A percentile compares a stretch with the other conserved stretches of the same genome.
These are phyloP conservation scores for Fraxinus baroniana DNA, from an alignment of 305 asterid genomes.

Conservation along the genomic window DNA sequence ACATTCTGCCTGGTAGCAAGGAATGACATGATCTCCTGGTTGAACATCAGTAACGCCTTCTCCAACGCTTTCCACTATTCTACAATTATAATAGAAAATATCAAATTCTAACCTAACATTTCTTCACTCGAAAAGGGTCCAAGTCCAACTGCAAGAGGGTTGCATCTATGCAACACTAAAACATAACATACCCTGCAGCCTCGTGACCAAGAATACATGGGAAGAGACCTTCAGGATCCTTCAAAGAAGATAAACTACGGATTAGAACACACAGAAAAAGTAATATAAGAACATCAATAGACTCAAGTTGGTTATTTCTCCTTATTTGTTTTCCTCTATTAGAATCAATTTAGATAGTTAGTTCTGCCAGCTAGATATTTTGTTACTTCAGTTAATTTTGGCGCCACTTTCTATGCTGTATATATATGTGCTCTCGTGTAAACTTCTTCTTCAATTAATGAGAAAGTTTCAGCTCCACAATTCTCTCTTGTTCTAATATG, in stretches of 20 bases:
- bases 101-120: background rate
- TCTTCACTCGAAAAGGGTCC: constrained; percentile 1
- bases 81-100: constrained; percentile 32
- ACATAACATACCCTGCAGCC: constrained; percentile 54
- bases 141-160: background rate
- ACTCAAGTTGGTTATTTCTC: background rate
- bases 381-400: no score
- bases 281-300: background rate
- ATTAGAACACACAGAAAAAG: background rate
- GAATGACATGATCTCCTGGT: constrained; percentile 96
- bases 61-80: constrained; percentile 96
- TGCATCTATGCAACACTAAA: background rate
- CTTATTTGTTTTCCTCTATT: background rate
- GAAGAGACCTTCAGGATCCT: constrained; percentile 65
- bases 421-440: no score
- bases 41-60: constrained; percentile 92
- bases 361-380: no score
- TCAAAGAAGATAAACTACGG: constrained; percentile 17
- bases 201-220: constrained; percentile 61
- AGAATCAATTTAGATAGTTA: no score
- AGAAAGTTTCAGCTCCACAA: no score
- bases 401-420: no score
- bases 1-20: constrained; percentile 99
- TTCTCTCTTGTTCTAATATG: no score
- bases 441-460: no score